A percentile compares a stretch with the other conserved stretches of the same genome.
phyloP scores from a whole-genome alignment of 768 basidiomycete genomes.

The Peribolospora baueri region DNA sequence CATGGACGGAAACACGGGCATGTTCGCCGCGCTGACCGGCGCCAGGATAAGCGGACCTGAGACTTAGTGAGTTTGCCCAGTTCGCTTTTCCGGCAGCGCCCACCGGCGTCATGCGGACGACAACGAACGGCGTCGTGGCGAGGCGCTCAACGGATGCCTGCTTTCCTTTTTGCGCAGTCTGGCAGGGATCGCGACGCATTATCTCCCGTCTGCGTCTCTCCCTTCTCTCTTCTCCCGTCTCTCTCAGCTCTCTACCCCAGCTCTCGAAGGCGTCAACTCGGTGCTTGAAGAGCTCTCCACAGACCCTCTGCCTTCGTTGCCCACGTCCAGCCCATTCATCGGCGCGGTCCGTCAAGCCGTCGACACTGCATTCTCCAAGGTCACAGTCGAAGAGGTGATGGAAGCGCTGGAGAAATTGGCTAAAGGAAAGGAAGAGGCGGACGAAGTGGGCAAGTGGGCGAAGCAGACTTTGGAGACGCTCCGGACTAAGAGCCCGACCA shows the following conservation, averaged over 20 bases:
- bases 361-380: constrained; percentile 49
- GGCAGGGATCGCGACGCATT: constrained; percentile 84
- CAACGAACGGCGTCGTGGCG: background rate
- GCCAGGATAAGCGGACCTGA: constrained; percentile 47
- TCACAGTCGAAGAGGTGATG: constrained; percentile 48
- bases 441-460: constrained; percentile 46
- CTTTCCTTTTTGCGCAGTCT: constrained; percentile 30
- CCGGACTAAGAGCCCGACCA: constrained; percentile 60
- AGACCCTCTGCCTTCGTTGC: constrained; percentile 23
- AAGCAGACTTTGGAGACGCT: constrained; percentile 37
- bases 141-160: background rate
- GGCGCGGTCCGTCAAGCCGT: constrained; percentile 49
- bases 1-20: constrained; percentile 73
- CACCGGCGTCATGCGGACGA: constrained; percentile 4
- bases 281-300: constrained; percentile 39
- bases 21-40: constrained; percentile 76
- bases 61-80: constrained; percentile 42
- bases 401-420: constrained; percentile 28
- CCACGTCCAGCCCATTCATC: constrained; percentile 16
- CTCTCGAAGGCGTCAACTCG: constrained; percentile 33
- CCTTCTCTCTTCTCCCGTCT: constrained; percentile 46
- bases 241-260: constrained; percentile 21
- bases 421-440: constrained; percentile 18
- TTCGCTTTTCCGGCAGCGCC: background rate
- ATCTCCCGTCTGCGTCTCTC: constrained; percentile 49